Conservation (phyloP, 208 protist species). For the Trypanosoma lewisi region DNA sequence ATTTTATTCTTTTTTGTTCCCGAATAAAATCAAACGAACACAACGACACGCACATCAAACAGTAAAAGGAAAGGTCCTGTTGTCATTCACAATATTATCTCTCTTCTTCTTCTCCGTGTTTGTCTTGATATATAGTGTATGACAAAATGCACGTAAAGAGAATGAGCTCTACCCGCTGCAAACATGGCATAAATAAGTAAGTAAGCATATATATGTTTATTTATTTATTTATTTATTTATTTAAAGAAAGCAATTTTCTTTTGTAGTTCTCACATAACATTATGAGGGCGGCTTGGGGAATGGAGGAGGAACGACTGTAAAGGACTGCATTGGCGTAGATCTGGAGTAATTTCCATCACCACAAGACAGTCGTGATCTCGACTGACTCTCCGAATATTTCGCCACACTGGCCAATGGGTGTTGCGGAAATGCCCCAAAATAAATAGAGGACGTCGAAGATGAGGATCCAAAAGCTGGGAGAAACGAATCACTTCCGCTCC, state of each 20-base stretch:
- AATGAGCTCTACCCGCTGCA: no score
- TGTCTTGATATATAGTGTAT: no score
- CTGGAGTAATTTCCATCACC: background rate
- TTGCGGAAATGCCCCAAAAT: constrained; percentile 3
- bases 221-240: background rate
- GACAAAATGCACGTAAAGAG: no score
- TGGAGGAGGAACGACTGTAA: constrained; percentile 12
- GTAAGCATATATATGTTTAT: background rate
- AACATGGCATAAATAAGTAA: no score
- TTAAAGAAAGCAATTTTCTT: background rate
- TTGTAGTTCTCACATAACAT: background rate
- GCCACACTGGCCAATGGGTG: background rate
- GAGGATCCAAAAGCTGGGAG: background rate
- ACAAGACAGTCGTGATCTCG: background rate
- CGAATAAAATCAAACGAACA: no score
- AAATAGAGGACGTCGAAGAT: background rate
- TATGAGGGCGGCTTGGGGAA: constrained; percentile 11
- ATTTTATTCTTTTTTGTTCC: no score
- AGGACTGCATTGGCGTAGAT: background rate
- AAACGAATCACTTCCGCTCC: background rate
- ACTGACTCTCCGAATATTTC: background rate
- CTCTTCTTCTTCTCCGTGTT: no score
- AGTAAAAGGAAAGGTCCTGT: no score
- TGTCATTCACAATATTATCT: no score
- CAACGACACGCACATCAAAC: no score